Percentiles rank a stretch among this genome's conserved stretches.
Conservation (phyloP, 306 rosid species). For the Acacia acuminata region DNA sequence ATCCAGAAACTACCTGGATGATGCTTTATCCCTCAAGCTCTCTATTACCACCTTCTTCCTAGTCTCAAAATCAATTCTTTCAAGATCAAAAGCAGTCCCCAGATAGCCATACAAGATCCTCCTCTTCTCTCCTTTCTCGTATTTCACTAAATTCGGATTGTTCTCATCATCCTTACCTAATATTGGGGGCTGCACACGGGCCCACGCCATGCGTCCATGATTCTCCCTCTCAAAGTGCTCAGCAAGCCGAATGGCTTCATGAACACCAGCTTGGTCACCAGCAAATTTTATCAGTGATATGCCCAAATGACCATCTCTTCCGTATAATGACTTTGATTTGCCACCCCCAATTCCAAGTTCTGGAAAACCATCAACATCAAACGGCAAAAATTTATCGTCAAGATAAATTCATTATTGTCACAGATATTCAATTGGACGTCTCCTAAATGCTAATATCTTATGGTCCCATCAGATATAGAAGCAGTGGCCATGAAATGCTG, state of each 20-base stretch:
- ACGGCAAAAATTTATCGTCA: conserved; percentile 33
- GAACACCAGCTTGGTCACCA: conserved; percentile 77
- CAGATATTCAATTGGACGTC: conserved; percentile 27
- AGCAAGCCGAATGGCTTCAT: conserved; percentile 79
- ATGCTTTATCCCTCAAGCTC: conserved; percentile 68
- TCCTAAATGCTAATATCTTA: conserved; percentile 10
- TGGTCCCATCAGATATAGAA: background rate
- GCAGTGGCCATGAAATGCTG: conserved; percentile 15
- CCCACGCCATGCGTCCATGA: conserved; percentile 84
- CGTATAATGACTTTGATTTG: conserved; percentile 90
- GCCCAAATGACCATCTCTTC: conserved; percentile 98
- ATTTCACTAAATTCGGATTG: conserved; percentile 75
- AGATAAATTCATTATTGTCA: conserved; percentile 20
- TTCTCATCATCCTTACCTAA: conserved; percentile 80
- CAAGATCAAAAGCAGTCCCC: conserved; percentile 86
- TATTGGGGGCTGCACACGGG: conserved; percentile 55
- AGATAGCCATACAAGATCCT: conserved; percentile 88
- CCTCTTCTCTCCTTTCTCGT: conserved; percentile 67
- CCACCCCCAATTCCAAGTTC: conserved; percentile 92
- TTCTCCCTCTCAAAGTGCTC: conserved; percentile 76
- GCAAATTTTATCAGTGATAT: conserved; percentile 74
- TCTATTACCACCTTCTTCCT: conserved; percentile 79
- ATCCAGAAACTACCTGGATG: conserved; percentile 45
- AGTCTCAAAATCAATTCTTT: conserved; percentile 85
- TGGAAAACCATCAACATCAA: conserved; percentile 57